These are phyloP conservation scores for Termitomyces titanicus DNA, from an alignment of 768 basidiomycete genomes.

Conservation along the genomic window DNA sequence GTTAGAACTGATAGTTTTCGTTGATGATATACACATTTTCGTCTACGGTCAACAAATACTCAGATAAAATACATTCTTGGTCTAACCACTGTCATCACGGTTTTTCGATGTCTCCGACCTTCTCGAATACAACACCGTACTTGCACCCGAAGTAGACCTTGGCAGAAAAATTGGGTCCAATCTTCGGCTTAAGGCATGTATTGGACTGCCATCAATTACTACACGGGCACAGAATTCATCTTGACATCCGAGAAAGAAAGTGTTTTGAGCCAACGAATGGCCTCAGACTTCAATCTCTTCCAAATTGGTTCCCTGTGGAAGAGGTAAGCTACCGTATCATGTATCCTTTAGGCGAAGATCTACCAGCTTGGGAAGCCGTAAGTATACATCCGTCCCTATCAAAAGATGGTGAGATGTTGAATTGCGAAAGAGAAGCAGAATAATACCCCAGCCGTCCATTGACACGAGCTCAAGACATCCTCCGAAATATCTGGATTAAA, in stretches of 20 bases:
- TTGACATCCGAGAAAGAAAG: background rate
- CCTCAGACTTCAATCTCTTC: constrained; percentile 76
- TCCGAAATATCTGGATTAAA: constrained; percentile 65
- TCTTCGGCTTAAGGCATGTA: background rate
- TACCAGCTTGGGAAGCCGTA: constrained; percentile 79
- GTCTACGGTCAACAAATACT: background rate
- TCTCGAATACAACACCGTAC: background rate
- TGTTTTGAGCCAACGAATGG: background rate
- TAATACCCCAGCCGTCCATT: constrained; percentile 75
- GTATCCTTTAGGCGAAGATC: constrained; percentile 19
- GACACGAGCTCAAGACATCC: constrained; percentile 77
- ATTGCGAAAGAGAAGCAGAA: constrained; percentile 1
- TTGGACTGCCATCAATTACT: background rate
- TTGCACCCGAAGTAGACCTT: background rate
- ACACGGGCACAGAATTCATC: background rate
- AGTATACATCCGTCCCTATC: constrained; percentile 77
- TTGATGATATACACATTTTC: too few species aligned
- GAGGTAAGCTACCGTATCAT: background rate
- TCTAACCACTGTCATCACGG: too few species aligned
- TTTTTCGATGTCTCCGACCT: too few species aligned
- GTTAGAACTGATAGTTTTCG: background rate
- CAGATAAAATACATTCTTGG: too few species aligned
- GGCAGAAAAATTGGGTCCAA: background rate
- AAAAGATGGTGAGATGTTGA: constrained; percentile 4
- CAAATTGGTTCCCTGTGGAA: constrained; percentile 70